Base-by-base conservation (phyloP, 441 rosid genomes). In the Biscutella laevigata region DNA sequence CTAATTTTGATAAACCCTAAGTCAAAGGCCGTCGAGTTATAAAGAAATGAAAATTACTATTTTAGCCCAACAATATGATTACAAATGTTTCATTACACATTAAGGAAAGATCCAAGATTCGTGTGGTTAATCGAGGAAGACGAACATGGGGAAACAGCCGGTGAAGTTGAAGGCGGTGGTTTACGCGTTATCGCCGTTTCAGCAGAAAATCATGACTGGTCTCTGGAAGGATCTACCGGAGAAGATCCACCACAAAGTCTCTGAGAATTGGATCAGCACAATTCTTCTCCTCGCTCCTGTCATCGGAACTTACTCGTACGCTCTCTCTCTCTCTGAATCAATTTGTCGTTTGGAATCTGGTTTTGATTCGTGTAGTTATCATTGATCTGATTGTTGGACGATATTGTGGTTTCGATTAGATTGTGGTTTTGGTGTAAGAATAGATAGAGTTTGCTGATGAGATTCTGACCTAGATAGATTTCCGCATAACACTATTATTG, bases 261-360 rank as follows among this genome's bases (percentile, higher is more conserved):
- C 95, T 24, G 95, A 92, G 70, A 92, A 85, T 67, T 88, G 98
- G 97, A 67, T 86, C 80, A 82, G 79, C 71, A 77, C 95, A 68
- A 58, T 75, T 46, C 86, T 88, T 44, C 85, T 92, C 40, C 74
- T 88, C 41, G 30, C 67, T 20, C 98, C 98, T 9, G 72, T 92
- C 66, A 53, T 88, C 72, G 86, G 83, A 66, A 66, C 75, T 48
- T 81, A 82, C 61, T 0, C 77, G 94, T 91, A 74, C 22, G 6
- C 30, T 57, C 19, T 28, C 36, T 25, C 17, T 39, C 5, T 45
- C 58, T 22, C n/a, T n/a, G n/a, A n/a, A n/a, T n/a, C n/a, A n/a
- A n/a, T n/a, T n/a, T n/a, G n/a, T n/a, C n/a, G n/a, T n/a, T n/a
- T n/a, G n/a, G n/a, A n/a, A n/a, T n/a, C n/a, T n/a, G n/a, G n/a